Percentiles rank a stretch among this genome's conserved stretches.
These are phyloP conservation scores for Irpex sp. DNA, from an alignment of 1,284 basidiomycete species.

Conservation along the genomic window DNA sequence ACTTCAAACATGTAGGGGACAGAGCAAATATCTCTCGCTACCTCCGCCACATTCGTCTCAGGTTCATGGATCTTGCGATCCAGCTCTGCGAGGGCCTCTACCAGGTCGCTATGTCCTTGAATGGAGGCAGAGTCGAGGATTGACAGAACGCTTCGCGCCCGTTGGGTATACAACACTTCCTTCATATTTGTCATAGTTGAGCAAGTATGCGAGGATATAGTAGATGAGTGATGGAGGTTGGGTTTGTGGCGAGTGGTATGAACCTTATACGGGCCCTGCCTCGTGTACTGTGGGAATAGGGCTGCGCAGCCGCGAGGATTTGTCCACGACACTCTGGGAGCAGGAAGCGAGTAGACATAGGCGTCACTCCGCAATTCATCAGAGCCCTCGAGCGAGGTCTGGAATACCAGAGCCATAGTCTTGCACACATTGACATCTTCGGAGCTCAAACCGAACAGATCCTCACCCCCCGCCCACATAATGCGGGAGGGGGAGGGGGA, in stretches of 20 bases:
- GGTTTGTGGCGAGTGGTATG: not conserved
- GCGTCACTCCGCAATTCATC: not conserved
- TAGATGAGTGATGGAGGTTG: not conserved
- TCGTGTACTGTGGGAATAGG: not conserved
- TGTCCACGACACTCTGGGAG: not conserved
- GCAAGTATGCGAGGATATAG: not conserved
- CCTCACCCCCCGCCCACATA: not conserved
- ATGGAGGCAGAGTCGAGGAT: not conserved
- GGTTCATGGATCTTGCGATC: not conserved
- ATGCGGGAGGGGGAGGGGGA: not conserved
- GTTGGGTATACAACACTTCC: not conserved
- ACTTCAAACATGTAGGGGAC: not conserved
- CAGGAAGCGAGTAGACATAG: not conserved
- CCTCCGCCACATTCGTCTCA: not conserved
- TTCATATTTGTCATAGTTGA: not conserved
- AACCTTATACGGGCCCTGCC: not conserved
- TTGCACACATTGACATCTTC: not conserved
- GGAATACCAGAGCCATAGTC: not conserved
- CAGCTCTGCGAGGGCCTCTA: not conserved
- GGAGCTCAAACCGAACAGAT: not conserved
- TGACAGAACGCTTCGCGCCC: not conserved
- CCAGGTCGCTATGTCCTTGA: not conserved
- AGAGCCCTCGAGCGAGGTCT: not conserved
- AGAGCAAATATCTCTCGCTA: not conserved
- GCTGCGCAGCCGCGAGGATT: not conserved